phyloP scores from a whole-genome alignment of 2,329 filamentous ascomycete genomes.

The Penicillium digitatum region DNA sequence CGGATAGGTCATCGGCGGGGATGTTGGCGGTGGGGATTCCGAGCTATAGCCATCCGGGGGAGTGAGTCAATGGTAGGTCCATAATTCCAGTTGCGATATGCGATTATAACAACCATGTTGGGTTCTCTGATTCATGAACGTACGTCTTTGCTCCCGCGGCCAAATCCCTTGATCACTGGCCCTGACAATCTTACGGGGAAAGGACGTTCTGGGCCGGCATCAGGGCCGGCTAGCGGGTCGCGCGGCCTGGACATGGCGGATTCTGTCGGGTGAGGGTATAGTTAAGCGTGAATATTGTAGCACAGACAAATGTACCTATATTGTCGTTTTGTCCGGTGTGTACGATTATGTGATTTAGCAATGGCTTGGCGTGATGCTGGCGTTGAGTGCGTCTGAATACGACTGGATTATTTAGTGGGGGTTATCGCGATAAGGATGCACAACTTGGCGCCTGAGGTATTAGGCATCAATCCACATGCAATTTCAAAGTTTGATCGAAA shows the following conservation, averaged over 20 bases:
- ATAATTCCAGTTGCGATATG: background rate
- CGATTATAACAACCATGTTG: background rate
- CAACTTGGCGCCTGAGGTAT: background rate
- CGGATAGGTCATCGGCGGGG: constrained; percentile 64
- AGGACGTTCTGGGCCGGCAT: constrained; percentile 68
- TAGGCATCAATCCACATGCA: background rate
- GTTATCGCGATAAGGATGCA: constrained; percentile 12
- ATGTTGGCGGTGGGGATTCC: constrained; percentile 96
- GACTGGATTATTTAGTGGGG: constrained; percentile 16
- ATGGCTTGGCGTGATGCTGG: background rate
- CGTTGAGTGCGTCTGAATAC: background rate
- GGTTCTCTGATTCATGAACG: constrained; percentile 8
- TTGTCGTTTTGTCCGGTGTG: background rate
- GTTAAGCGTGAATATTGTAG: background rate
- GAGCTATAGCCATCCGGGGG: constrained; percentile 54
- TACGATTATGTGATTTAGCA: constrained; percentile 2
- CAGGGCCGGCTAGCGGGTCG: constrained; percentile 68
- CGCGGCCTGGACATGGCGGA: constrained; percentile 52
- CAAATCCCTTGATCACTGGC: constrained; percentile 86
- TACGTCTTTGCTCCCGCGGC: constrained; percentile 88
- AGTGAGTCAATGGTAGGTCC: constrained; percentile 1
- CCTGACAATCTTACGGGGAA: constrained; percentile 83
- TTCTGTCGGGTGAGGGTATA: background rate
- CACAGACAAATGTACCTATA: background rate
- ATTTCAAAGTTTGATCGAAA: background rate